Base-by-base conservation (phyloP, 441 rosid genomes). In the Mallotus japonicus region DNA sequence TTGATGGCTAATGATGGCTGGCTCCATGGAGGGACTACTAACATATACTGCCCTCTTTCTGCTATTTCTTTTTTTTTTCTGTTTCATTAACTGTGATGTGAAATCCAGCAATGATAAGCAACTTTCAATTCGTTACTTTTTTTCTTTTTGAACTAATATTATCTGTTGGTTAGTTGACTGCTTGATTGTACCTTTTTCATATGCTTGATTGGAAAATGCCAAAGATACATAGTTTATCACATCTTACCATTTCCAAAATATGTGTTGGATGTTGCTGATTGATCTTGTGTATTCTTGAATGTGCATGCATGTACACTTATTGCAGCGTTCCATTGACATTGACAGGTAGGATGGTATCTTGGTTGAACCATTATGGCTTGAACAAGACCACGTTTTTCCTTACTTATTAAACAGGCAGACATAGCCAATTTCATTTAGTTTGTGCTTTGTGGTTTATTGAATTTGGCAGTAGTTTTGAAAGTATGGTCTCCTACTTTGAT, bases 161-260 rank as follows among this genome's bases (percentile, higher is more conserved):
- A 79, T 81, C 67, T 32, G 42, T 51, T 42, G 70, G 17, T 40
- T 22, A 20, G 11, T 53, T 74, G 56, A 62, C 55, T 70, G 56
- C 60, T 73, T 28, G 76, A 55, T 62, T 61, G 22, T 51, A n/a
- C 14, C 15, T 49, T 74, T 49, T 20, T 34, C 15, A 17, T 19
- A 22, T 37, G 16, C 49, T 34, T 60, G 66, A 74, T 24, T 47
- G 78, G 51, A 62, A 71, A 72, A 69, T 67, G 28, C 74, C 70
- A 72, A 54, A 24, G 11, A 2, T 42, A 19, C 17, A 2, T 5
- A 40, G 3, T 4, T 28, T 12, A 34, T 44, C 40, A 28, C 56
- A 14, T 51, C 65, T 32, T 62, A 17, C 46, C 47, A 50, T 49
- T 55, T 12, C 54, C 67, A 20, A 37, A 37, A 4, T 6, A 37